phyloP scores from a whole-genome alignment of 805 yeast genomes.

The Lachancea meyersii region DNA sequence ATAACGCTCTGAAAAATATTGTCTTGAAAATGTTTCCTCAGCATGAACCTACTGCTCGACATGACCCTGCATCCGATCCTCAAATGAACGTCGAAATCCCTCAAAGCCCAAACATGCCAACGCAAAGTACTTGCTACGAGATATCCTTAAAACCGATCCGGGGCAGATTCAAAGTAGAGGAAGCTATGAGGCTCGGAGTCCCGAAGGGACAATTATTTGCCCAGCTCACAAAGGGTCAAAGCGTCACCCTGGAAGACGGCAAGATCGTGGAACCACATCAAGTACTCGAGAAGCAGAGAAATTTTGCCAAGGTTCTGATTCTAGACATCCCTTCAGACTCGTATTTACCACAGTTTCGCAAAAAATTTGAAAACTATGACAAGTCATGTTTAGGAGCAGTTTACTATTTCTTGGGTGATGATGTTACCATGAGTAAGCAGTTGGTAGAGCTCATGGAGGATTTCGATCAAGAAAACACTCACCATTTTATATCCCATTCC shows the following conservation, averaged over 20 bases:
- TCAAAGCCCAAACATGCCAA: constrained; percentile 11
- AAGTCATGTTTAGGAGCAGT: constrained; percentile 42
- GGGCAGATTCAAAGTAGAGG: constrained; percentile 66
- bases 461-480: constrained; percentile 43
- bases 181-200: constrained; percentile 64
- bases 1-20: constrained; percentile 24
- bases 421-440: constrained; percentile 39
- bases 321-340: constrained; percentile 61
- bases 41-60: constrained; percentile 34
- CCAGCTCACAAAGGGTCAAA: constrained; percentile 51
- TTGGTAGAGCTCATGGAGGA: constrained; percentile 47
- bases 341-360: constrained; percentile 38
- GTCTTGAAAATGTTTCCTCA: constrained; percentile 53
- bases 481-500: constrained; percentile 72
- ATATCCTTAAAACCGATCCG: constrained; percentile 59
- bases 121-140: constrained; percentile 56
- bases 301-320: constrained; percentile 55
- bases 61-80: constrained; percentile 36
- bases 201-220: constrained; percentile 58
- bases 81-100: constrained; percentile 36
- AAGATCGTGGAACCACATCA: constrained; percentile 55
- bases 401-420: constrained; percentile 72
- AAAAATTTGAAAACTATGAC: constrained; percentile 25
- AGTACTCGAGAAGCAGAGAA: constrained; percentile 59
- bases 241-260: constrained; percentile 56